Conservation (phyloP, 1,284 basidiomycete species). For the Moesziomyces sp. region DNA sequence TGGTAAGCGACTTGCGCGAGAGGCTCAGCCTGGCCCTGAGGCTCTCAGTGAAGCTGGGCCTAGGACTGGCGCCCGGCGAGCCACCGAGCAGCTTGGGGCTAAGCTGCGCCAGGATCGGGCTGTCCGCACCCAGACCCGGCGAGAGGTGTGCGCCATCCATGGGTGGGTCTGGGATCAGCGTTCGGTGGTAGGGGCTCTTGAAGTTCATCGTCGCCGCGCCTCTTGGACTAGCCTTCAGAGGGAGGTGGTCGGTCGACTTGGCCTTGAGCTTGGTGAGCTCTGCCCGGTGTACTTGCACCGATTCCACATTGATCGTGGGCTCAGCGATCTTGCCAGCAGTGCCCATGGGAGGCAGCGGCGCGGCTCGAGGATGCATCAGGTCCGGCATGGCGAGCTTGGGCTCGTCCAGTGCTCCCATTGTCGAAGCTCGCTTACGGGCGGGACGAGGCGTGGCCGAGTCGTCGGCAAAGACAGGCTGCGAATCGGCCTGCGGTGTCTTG, state of each 20-base stretch:
- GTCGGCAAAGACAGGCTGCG: conserved; percentile 10
- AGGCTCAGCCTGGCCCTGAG: conserved; percentile 41
- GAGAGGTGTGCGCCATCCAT: conserved; percentile 29
- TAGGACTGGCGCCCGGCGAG: conserved; percentile 34
- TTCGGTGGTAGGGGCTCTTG: conserved; percentile 42
- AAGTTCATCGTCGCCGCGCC: conserved; percentile 33
- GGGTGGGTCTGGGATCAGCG: conserved; percentile 41
- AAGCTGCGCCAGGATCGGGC: conserved; percentile 40
- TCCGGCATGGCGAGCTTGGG: conserved; percentile 30
- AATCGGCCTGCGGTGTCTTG: conserved; percentile 11
- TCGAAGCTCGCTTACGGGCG: conserved; percentile 35
- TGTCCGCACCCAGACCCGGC: conserved; percentile 38
- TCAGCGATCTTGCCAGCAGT: conserved; percentile 4
- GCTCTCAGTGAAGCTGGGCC: conserved; percentile 32
- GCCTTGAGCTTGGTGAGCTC: conserved; percentile 27
- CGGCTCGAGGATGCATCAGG: conserved; percentile 40
- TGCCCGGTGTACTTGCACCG: conserved; percentile 25
- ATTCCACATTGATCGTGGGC: conserved; percentile 22
- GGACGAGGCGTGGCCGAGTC: not conserved
- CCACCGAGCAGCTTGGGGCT: conserved; percentile 28
- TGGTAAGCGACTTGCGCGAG: conserved; percentile 39
- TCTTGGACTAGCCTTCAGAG: conserved; percentile 13
- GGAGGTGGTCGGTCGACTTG: conserved; percentile 38
- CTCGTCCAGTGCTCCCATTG: conserved; percentile 35
- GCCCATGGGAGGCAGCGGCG: conserved; percentile 31